These are phyloP conservation scores for Moniliella sp. DNA, from an alignment of 1,284 basidiomycete genomes.

Conservation along the genomic window DNA sequence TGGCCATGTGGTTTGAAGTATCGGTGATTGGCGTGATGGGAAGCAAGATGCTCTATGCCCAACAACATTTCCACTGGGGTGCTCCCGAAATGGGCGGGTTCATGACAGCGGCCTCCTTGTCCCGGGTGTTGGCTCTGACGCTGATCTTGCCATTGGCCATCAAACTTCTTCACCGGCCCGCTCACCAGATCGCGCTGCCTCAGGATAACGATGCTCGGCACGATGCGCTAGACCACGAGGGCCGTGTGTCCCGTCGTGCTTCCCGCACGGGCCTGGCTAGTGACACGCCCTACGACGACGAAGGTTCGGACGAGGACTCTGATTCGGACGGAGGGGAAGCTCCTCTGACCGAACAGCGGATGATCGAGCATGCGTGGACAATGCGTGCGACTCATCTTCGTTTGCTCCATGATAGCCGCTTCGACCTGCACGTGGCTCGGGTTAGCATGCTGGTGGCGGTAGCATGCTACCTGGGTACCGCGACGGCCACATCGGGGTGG, in stretches of 20 bases:
- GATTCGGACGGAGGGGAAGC: conserved; percentile 5
- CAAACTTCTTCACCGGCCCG: conserved; percentile 17
- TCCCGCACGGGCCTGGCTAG: conserved; percentile 5
- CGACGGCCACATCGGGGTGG: conserved; percentile 7
- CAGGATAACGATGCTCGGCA: conserved; percentile 6
- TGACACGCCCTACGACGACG: neutral
- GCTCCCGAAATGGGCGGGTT: conserved; percentile 19
- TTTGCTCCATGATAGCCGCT: conserved; percentile 27
- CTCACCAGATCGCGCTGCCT: conserved; percentile 9
- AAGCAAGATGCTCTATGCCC: conserved; percentile 25
- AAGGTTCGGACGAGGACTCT: conserved; percentile 1
- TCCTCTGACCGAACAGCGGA: conserved; percentile 2
- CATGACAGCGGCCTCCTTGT: conserved; percentile 17
- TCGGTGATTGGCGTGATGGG: conserved; percentile 20
- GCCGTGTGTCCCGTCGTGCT: conserved; percentile 4
- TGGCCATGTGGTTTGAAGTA: conserved; percentile 21
- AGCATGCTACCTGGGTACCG: conserved; percentile 6
- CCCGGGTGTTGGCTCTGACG: conserved; percentile 18
- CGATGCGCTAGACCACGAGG: conserved; percentile 8
- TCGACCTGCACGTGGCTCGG: conserved; percentile 13
- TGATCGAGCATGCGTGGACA: conserved; percentile 23
- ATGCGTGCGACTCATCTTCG: conserved; percentile 21
- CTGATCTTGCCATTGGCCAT: conserved; percentile 22
- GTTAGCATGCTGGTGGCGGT: conserved; percentile 4
- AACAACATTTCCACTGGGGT: conserved; percentile 22